Conservation (phyloP, 169 alveolate genomes). For the Plasmodium blacklocki region DNA sequence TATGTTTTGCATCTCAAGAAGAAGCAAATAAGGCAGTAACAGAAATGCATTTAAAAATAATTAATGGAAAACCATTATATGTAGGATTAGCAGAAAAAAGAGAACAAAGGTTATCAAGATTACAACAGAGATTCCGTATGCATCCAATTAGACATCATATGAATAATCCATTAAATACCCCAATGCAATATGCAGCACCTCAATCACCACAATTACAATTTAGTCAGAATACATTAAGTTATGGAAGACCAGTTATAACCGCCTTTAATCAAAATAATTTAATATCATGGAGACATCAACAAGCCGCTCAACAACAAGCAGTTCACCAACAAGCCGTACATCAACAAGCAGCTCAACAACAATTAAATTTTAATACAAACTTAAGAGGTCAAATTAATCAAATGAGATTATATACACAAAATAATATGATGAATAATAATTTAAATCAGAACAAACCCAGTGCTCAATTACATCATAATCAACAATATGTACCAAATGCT, state of each 20-base stretch:
- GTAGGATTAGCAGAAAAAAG: slow-evolving; percentile 95
- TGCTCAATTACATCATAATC: slow-evolving; percentile 44
- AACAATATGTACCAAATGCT: slow-evolving; percentile 26
- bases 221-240: slow-evolving; percentile 66
- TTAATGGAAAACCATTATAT: slow-evolving; percentile 92
- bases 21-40: slow-evolving; percentile 98
- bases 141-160: slow-evolving; percentile 85
- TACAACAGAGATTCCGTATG: slow-evolving; percentile 91
- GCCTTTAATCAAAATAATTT: slow-evolving; percentile 69
- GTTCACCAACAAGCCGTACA: slow-evolving; percentile 52
- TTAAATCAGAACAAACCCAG: slow-evolving; percentile 41
- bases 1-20: slow-evolving; percentile 95
- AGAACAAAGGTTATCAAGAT: slow-evolving; percentile 91
- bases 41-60: slow-evolving; percentile 95
- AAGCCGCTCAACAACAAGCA: slow-evolving; percentile 73
- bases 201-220: slow-evolving; percentile 72
- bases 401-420: slow-evolving; percentile 72
- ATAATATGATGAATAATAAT: slow-evolving; percentile 40
- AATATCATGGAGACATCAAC: slow-evolving; percentile 74
- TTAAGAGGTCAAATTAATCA: slow-evolving; percentile 73
- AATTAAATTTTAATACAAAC: slow-evolving; percentile 30
- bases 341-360: slow-evolving; percentile 70
- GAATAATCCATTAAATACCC: slow-evolving; percentile 77
- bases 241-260: slow-evolving; percentile 74
- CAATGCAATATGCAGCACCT: slow-evolving; percentile 75